These are phyloP conservation scores for Termitomyces sp. DNA, from an alignment of 768 basidiomycete genomes.

Conservation along the genomic window DNA sequence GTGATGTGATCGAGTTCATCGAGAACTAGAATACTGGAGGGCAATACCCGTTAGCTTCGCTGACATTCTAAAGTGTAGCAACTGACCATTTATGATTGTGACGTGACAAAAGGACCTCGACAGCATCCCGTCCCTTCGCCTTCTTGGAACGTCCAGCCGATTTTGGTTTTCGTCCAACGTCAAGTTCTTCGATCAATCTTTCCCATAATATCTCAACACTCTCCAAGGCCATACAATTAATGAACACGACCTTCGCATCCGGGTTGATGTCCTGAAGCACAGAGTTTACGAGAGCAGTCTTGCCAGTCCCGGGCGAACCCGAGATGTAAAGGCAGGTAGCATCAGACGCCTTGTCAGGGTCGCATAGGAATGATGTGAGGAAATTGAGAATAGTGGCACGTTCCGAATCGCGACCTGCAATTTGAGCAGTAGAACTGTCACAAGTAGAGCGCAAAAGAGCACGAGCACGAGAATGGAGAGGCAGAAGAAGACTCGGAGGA, in stretches of 20 bases:
- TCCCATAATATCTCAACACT: slow-evolving; percentile 71
- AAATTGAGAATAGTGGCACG: slow-evolving; percentile 57
- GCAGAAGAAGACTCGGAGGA: slow-evolving; percentile 48
- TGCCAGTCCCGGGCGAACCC: slow-evolving; percentile 90
- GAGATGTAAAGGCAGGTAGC: slow-evolving; percentile 77
- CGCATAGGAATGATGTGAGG: slow-evolving; percentile 49
- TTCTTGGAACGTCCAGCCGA: slow-evolving; percentile 33
- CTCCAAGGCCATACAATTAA: slow-evolving; percentile 82
- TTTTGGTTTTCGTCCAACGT: slow-evolving; percentile 32
- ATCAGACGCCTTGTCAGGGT: slow-evolving; percentile 19
- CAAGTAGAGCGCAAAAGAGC: slow-evolving; percentile 71
- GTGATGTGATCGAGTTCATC: slow-evolving; percentile 88
- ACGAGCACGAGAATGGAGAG: slow-evolving; percentile 56
- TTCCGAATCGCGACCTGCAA: slow-evolving; percentile 71
- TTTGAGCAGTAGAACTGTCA: slow-evolving; percentile 44
- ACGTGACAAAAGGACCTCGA: slow-evolving; percentile 43
- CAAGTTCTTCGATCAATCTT: slow-evolving; percentile 57
- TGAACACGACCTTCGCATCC: slow-evolving; percentile 47
- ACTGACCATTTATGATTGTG: slow-evolving; percentile 53
- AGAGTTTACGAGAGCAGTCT: slow-evolving; percentile 80
- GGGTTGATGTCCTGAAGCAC: slow-evolving; percentile 45
- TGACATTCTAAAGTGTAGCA: neutral
- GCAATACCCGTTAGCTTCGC: slow-evolving; percentile 14
- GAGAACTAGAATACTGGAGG: slow-evolving; percentile 65
- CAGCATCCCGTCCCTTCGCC: slow-evolving; percentile 43